Conservation (phyloP, 768 basidiomycete species). For the Sporobolomyces roseus region DNA sequence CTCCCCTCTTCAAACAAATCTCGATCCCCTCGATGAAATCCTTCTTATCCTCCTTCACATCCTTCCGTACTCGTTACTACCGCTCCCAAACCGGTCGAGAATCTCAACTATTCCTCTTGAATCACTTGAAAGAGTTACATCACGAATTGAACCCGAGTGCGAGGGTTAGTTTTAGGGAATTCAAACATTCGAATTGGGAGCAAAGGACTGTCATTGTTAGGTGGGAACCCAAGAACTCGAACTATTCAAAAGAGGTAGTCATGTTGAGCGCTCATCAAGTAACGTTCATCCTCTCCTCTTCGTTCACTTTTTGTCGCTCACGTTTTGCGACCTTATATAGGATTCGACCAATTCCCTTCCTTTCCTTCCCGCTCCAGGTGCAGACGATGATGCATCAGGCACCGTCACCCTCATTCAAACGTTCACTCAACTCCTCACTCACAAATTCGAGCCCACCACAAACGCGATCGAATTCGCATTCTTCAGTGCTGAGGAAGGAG, state of each 20-base stretch:
- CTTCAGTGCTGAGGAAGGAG: slow-evolving; percentile 52
- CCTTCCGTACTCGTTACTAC: slow-evolving; percentile 51
- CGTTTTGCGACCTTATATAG: slow-evolving; percentile 18
- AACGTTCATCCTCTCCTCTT: background rate
- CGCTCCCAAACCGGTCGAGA: slow-evolving; percentile 50
- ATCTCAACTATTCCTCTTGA: slow-evolving; percentile 49
- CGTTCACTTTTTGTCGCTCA: background rate
- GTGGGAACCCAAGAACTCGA: slow-evolving; percentile 43
- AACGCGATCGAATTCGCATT: slow-evolving; percentile 51
- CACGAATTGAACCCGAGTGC: slow-evolving; percentile 14
- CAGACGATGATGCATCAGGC: slow-evolving; percentile 53
- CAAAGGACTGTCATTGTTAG: slow-evolving; percentile 48
- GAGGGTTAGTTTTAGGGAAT: slow-evolving; percentile 43
- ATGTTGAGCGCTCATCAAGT: slow-evolving; percentile 45
- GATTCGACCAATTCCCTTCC: slow-evolving; percentile 52
- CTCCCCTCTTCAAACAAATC: slow-evolving; percentile 12
- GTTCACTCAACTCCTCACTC: slow-evolving; percentile 46
- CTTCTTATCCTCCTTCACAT: slow-evolving; percentile 19
- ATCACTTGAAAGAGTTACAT: slow-evolving; percentile 44
- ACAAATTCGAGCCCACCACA: slow-evolving; percentile 47
- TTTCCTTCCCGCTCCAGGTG: slow-evolving; percentile 50
- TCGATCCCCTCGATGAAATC: background rate
- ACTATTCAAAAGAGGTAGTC: slow-evolving; percentile 42
- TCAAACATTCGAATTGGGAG: slow-evolving; percentile 47
- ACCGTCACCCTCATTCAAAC: slow-evolving; percentile 48